Base-by-base conservation (phyloP, 2,329 filamentous ascomycete species). In the Colletotrichum lindemuthianum region DNA sequence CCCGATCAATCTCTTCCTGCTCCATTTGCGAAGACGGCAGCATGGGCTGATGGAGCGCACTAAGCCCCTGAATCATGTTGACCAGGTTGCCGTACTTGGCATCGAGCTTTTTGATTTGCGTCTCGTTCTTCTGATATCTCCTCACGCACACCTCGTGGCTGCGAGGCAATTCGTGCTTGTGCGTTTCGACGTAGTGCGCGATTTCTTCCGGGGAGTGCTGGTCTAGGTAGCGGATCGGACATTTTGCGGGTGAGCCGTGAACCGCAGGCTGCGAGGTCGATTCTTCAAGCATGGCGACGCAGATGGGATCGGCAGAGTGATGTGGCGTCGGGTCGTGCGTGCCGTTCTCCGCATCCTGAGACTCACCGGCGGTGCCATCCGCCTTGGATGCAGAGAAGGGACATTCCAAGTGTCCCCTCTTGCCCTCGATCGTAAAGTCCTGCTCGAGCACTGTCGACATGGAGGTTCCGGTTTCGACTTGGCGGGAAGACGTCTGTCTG, bases 201-300 rank as follows among this genome's bases (percentile, higher is more conserved):
- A 98, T 90, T 74, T 97, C 94, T 79, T 97, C 92, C 2, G 95
- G 92, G 2, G 93, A 93, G 74, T 97, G 94, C 75, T 97, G 90
- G 76, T 97, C 91, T 73, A 97, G 83, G 79, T 91, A 97, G 51
- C 95, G 91, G 65, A 98, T 98, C 3, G 95, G 95, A 76, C 95
- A 98, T 73, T 93, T 93, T 60, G 76, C 82, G 15, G 83, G 80
- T 9, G 84, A 84, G 45, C 76, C 82, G 65, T 84, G 81, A 34
- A 79, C 81, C 39, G 82, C 74, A 69, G 74, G 81, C 74, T 81
- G 87, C 70, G 81, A 88, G 74, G 71, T 81, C 70, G 79, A 85
- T 75, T 88, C 88, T 67, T 84, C 87, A 72, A 80, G 81, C 85
- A 89, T 87, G 75, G 86, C 85, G 41, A 86, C 85, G 72, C 88